Evolutionary conservation across 139 green algal genomes (phyloP), one percentile per base, ranked within the genome.

Genomic region (Chlorokybus atmophyticus): DNA sequence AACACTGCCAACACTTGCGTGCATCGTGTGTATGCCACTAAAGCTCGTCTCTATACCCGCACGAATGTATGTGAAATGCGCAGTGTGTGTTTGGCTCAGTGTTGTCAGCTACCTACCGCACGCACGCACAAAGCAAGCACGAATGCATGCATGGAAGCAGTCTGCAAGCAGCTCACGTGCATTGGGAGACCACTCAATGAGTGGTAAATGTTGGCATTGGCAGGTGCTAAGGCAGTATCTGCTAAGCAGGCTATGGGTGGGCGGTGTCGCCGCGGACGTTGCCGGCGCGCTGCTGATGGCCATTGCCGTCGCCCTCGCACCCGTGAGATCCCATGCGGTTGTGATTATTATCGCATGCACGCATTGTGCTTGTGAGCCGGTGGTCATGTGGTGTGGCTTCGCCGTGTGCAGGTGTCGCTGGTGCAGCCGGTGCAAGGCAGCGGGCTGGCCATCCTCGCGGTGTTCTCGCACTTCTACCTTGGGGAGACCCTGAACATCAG

Each of bases 401-500:
- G 14, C 14, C 38, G 14, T 44, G 38, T 14, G 25, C 77, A 85
- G 71, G 83, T 94, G 4, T 92, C 82, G 0, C 59, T 94, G 24
- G 78, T 94, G 38, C 86, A 94, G 64, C 86, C 86, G 1, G 81
- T 94, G 17, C 83, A 79, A 14, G 81, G 78, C 1, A 47, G 87
- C 25, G 86, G 86, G 0, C 68, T 94, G 30, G 86, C 86, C 4
- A 52, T 85, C 0, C 70, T 94, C 32, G 74, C 85, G 0, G 56
- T 88, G 1, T 94, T 93, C 60, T 84, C 73, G 17, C 86, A 94
- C 70, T 79, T 93, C 32, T 86, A 85, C 55, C 70, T 93, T 1
- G 72, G 70, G 14, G 63, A 71, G 32, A 29, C 38, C 14, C 57
- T 71, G 42, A 25, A 25, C 24, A 14, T 35, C n/a, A 25, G 50